These are phyloP conservation scores for Blastomyces silverae DNA, from an alignment of 2,329 filamentous ascomycete genomes.

Conservation along the genomic window DNA sequence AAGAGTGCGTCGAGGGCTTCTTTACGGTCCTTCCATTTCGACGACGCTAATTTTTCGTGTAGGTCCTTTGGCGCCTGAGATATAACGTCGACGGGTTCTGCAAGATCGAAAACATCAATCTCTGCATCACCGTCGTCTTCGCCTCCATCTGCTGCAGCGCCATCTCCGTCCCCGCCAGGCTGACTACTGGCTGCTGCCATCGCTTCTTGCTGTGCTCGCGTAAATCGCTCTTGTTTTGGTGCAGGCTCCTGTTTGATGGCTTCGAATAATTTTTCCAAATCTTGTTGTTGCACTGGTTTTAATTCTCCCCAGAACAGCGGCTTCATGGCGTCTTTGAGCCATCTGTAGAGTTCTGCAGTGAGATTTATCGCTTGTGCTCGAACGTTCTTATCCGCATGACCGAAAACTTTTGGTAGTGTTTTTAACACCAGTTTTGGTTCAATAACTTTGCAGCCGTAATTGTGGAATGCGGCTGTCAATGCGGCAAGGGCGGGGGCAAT, in stretches of 20 bases:
- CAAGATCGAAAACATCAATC: slow-evolving; percentile 72
- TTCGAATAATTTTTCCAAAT: slow-evolving; percentile 90
- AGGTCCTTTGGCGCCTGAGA: slow-evolving; percentile 77
- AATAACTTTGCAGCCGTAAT: slow-evolving; percentile 87
- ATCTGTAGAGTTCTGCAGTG: slow-evolving; percentile 90
- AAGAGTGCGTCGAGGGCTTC: slow-evolving; percentile 81
- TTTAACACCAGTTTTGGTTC: slow-evolving; percentile 92
- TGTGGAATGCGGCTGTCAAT: slow-evolving; percentile 78
- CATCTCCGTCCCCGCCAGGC: slow-evolving; percentile 49
- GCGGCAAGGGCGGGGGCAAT: slow-evolving; percentile 68
- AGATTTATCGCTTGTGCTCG: slow-evolving; percentile 87
- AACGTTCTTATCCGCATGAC: slow-evolving; percentile 96
- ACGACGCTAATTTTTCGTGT: slow-evolving; percentile 72
- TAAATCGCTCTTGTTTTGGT: slow-evolving; percentile 82
- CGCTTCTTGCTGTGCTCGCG: slow-evolving; percentile 83
- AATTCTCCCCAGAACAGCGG: slow-evolving; percentile 94
- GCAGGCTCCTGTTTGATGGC: slow-evolving; percentile 79
- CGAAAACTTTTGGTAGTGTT: slow-evolving; percentile 79
- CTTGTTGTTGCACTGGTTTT: slow-evolving; percentile 90
- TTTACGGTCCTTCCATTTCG: slow-evolving; percentile 98
- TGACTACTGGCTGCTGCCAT: slow-evolving; percentile 61
- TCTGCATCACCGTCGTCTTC: slow-evolving; percentile 59
- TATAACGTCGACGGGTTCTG: slow-evolving; percentile 80
- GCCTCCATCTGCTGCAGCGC: slow-evolving; percentile 54
- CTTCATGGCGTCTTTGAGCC: slow-evolving; percentile 97